phyloP scores from a whole-genome alignment of 352 stramenopile species.

The Phytophthora podocarpi region DNA sequence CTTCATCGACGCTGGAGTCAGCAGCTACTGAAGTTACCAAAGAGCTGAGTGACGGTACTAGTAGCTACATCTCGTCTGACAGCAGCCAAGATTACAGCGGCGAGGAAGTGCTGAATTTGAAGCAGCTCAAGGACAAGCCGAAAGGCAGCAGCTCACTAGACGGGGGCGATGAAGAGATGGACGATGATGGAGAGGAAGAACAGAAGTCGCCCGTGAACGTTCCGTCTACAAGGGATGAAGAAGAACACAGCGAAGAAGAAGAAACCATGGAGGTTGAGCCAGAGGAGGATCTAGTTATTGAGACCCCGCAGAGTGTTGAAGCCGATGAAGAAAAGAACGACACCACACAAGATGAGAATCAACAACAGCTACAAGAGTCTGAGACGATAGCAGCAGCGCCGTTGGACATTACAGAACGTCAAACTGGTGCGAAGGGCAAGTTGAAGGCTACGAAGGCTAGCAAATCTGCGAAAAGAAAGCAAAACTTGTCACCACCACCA shows the following conservation, averaged over 20 bases:
- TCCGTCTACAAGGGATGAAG: not conserved
- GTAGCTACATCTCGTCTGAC: not conserved
- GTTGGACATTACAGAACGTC: not conserved
- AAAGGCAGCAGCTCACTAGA: not conserved
- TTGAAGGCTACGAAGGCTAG: not conserved
- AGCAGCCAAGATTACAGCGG: not conserved
- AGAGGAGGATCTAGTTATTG: not conserved
- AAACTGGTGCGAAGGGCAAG: not conserved
- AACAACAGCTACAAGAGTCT: not conserved
- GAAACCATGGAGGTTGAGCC: not conserved
- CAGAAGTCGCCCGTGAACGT: not conserved
- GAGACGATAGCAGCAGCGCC: not conserved
- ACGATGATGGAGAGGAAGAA: not conserved
- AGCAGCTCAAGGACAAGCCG: not conserved
- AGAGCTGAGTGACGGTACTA: not conserved
- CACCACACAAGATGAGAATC: not conserved
- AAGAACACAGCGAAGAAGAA: not conserved
- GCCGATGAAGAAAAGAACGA: not conserved
- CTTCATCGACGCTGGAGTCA: not conserved
- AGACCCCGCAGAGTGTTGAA: not conserved
- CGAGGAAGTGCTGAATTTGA: not conserved
- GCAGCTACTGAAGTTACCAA: not conserved
- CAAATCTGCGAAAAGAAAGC: conserved; percentile 5
- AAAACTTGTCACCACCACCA: not conserved
- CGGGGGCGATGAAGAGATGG: not conserved